Percentiles rank a stretch among this genome's conserved stretches.
phyloP scores from a whole-genome alignment of 257 asterid species.

The Nicotiana paniculata region DNA sequence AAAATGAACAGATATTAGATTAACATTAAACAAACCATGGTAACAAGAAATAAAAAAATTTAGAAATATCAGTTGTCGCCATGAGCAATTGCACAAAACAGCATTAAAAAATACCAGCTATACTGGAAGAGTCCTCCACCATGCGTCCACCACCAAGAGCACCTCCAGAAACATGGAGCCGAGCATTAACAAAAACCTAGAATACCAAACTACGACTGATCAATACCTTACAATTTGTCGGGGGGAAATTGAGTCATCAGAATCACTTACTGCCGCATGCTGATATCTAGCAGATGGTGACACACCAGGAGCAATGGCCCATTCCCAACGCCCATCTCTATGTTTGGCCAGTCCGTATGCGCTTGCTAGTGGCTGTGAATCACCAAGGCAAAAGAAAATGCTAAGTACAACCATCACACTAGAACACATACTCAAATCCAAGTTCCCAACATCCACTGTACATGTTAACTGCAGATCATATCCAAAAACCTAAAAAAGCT shows the following conservation, averaged over 20 bases:
- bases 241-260: not conserved
- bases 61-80: not conserved
- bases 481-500: not conserved
- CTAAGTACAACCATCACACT: not conserved
- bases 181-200: conserved; percentile 97
- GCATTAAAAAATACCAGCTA: conserved; percentile 56
- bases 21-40: not conserved
- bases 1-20: not conserved
- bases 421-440: not conserved
- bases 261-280: conserved; percentile 91
- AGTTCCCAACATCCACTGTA: not conserved
- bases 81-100: not conserved
- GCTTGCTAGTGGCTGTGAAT: conserved; percentile 82
- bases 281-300: conserved; percentile 99
- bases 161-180: conserved; percentile 98
- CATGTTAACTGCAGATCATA: not conserved
- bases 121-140: conserved; percentile 99
- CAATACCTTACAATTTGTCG: not conserved
- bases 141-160: conserved; percentile 99
- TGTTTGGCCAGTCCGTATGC: conserved; percentile 99
- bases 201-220: conserved; percentile 7
- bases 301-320: conserved; percentile 99
- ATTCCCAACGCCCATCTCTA: conserved; percentile 99
- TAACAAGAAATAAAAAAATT: not conserved
- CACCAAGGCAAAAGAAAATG: not conserved